Base-by-base conservation (phyloP, 148 eudicot species). In the Arbutus unedo region DNA sequence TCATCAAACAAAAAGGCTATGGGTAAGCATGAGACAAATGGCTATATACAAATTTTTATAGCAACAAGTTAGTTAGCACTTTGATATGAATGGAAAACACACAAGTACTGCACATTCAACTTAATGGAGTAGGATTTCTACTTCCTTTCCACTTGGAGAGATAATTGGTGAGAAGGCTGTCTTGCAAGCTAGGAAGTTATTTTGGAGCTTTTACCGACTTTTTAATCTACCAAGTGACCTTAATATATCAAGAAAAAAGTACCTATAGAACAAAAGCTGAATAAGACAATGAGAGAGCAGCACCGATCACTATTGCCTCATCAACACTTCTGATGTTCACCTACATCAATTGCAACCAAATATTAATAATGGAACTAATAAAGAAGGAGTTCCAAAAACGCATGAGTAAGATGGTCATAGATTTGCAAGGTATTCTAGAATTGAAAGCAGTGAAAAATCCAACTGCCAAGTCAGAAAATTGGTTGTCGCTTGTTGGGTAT, bases 251-350 rank as follows among this genome's bases (percentile, higher is more conserved):
- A 77, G 15, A 23, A 59, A 21, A 51, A 50, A 88, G 21, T 90
- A 94, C 99, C 99, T 96, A 98, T 79, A 96, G 91, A 84, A 96
- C 99, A 87, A 96, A 96, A 77, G 99, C 99, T 47, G 99, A 96
- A 84, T 98, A 96, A 68, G 99, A 96, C 84, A 96, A 84, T 57
- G 99, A 96, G 78, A 96, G 90, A 82, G 99, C 99, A 87, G 99
- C 99, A 67, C 99, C 99, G 70, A 96, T 96, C 47, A 94, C 96
- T 81, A 96, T 86, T 41, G 99, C 99, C 89, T 96, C 99, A 83
- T 96, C 99, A 55, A 96, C 76, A 79, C 97, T 96, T 85, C 99
- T 89, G 88, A 96, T 96, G 71, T 96, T 94, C 47, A 96, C 99
- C 99, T 96, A 89, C 86, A 85, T 86, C 21, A 66, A 68, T 82